phyloP scores from a whole-genome alignment of 1,284 basidiomycete species.

The Fomitiporia mediterranea region DNA sequence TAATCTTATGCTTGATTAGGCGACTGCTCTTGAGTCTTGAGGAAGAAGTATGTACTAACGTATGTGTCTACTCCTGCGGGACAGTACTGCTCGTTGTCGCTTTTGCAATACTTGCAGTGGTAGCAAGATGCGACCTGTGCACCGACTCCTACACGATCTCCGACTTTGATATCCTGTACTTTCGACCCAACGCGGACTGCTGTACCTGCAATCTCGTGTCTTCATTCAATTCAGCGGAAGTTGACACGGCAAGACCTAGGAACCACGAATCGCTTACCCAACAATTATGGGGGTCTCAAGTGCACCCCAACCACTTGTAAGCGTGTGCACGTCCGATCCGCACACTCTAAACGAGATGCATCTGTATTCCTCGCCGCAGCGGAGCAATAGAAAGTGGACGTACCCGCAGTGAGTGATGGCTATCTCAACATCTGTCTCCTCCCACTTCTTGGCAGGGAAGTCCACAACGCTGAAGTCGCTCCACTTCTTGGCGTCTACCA shows the following conservation, averaged over 20 bases:
- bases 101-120: constrained; percentile 49
- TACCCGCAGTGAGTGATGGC: constrained; percentile 37
- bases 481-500: constrained; percentile 31
- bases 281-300: constrained; percentile 16
- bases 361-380: not conserved
- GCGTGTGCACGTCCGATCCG: constrained; percentile 33
- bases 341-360: constrained; percentile 20
- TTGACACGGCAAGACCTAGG: not conserved
- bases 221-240: not conserved
- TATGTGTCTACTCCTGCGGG: constrained; percentile 30
- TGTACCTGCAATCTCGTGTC: constrained; percentile 60
- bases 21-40: not conserved
- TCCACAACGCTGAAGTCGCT: constrained; percentile 40
- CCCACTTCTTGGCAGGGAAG: constrained; percentile 32
- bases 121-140: constrained; percentile 53
- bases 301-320: constrained; percentile 32
- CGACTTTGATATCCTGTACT: constrained; percentile 53
- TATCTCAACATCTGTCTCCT: constrained; percentile 36
- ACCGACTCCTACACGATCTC: constrained; percentile 64
- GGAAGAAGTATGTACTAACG: constrained; percentile 24
- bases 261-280: constrained; percentile 30
- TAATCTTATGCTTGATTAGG: constrained; percentile 26
- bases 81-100: constrained; percentile 53
- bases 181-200: constrained; percentile 50
- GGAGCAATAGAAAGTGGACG: constrained; percentile 19